phyloP scores from a whole-genome alignment of 495 filamentous ascomycete genomes.

The Penicillium waksmanii region DNA sequence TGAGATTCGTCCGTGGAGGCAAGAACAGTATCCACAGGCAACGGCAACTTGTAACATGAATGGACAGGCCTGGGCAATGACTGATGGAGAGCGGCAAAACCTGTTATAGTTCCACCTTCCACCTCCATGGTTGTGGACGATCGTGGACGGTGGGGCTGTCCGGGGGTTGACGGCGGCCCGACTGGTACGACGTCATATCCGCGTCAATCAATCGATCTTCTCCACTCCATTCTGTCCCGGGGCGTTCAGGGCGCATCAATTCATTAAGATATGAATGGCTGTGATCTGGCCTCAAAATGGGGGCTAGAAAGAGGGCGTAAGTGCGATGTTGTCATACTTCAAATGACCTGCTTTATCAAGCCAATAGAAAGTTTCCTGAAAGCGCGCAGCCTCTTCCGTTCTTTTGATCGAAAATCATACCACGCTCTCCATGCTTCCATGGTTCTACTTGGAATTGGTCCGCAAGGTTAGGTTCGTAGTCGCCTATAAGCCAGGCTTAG shows the following conservation, averaged over 20 bases:
- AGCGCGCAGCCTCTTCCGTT: neutral
- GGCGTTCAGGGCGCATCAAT: neutral
- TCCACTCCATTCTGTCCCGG: neutral
- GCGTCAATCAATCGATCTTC: slow-evolving; percentile 16
- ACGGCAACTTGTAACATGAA: neutral
- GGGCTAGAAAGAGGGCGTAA: neutral
- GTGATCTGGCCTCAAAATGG: neutral
- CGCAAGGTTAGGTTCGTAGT: too few species aligned
- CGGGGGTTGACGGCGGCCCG: slow-evolving; percentile 14
- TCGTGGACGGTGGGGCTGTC: neutral
- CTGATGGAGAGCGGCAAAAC: slow-evolving; percentile 9
- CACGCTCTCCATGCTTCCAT: neutral
- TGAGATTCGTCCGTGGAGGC: neutral
- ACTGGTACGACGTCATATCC: slow-evolving; percentile 14
- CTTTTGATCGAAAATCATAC: neutral
- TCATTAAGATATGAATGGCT: neutral
- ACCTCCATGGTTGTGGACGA: neutral
- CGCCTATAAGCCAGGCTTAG: neutral
- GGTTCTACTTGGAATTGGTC: neutral
- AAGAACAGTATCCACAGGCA: slow-evolving; percentile 1
- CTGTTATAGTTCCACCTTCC: slow-evolving; percentile 13
- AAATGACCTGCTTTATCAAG: neutral
- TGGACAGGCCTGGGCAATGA: neutral
- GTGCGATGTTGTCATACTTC: slow-evolving; percentile 5
- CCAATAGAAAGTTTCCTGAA: neutral